Percentiles rank a stretch among this genome's conserved stretches.
phyloP scores from a whole-genome alignment of 1,284 basidiomycete genomes.

The Pholiota adiposa region DNA sequence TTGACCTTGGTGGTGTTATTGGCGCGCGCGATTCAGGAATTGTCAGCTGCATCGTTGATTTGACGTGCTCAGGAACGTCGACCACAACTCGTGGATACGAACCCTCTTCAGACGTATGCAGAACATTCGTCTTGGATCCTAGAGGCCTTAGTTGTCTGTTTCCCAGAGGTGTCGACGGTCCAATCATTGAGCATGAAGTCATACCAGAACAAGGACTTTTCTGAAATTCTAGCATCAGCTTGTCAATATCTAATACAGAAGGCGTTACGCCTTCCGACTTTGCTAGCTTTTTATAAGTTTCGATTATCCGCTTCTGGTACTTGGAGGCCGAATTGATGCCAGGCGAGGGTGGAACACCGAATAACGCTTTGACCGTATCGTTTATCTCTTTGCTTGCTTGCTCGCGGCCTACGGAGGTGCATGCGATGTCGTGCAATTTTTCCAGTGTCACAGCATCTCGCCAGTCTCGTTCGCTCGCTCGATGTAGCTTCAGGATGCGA shows the following conservation, averaged over 20 bases:
- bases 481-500: slow-evolving; percentile 70
- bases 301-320: slow-evolving; percentile 28
- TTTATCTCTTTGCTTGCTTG: slow-evolving; percentile 39
- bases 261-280: background rate
- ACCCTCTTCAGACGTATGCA: background rate
- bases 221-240: background rate
- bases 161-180: background rate
- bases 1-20: background rate
- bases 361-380: slow-evolving; percentile 43
- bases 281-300: background rate
- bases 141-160: background rate
- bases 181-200: background rate
- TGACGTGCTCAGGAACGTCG: background rate
- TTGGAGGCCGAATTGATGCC: slow-evolving; percentile 33
- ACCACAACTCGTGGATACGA: too few relatives aligned
- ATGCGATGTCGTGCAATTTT: slow-evolving; percentile 55
- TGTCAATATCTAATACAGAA: background rate
- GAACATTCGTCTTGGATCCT: slow-evolving; percentile 9
- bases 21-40: background rate
- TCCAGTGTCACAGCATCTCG: slow-evolving; percentile 51
- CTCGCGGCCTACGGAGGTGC: slow-evolving; percentile 54
- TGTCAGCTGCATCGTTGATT: background rate
- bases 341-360: slow-evolving; percentile 34
- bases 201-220: background rate
- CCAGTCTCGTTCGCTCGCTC: slow-evolving; percentile 65